Percentiles rank a stretch among this genome's conserved stretches.
These are phyloP conservation scores for Phytophthora cryptogea DNA, from an alignment of 352 stramenopile genomes.

Conservation along the genomic window DNA sequence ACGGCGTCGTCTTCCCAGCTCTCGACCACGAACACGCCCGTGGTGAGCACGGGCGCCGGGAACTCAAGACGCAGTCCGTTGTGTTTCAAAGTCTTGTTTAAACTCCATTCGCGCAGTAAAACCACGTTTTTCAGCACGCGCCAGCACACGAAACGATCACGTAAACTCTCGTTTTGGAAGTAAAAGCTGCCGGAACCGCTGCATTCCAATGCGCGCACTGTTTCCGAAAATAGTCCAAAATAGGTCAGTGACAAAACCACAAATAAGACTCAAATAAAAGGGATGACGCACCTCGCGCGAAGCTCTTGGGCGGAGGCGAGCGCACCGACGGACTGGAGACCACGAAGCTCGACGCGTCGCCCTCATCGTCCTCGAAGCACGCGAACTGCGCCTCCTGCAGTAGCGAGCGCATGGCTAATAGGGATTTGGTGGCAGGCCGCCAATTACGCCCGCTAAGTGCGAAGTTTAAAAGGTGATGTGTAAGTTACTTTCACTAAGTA, in stretches of 20 bases:
- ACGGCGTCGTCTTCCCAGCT: constrained; percentile 63
- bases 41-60: constrained; percentile 55
- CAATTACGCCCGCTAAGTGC: constrained; percentile 3
- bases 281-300: constrained; percentile 44
- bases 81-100: constrained; percentile 57
- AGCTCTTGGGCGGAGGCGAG: constrained; percentile 58
- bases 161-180: constrained; percentile 70
- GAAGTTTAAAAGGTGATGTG: background rate
- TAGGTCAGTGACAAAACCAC: background rate
- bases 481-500: constrained; percentile 1
- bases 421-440: background rate
- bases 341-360: constrained; percentile 30
- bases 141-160: constrained; percentile 78
- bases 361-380: constrained; percentile 70
- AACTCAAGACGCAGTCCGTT: constrained; percentile 69
- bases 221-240: constrained; percentile 6
- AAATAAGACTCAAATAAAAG: background rate
- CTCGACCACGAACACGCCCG: constrained; percentile 64
- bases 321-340: constrained; percentile 39
- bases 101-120: constrained; percentile 74
- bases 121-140: constrained; percentile 76
- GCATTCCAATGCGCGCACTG: constrained; percentile 70
- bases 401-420: constrained; percentile 32
- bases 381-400: constrained; percentile 76
- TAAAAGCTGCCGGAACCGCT: constrained; percentile 72